These are phyloP conservation scores for Astraeus odoratus DNA, from an alignment of 768 basidiomycete species.

Conservation along the genomic window DNA sequence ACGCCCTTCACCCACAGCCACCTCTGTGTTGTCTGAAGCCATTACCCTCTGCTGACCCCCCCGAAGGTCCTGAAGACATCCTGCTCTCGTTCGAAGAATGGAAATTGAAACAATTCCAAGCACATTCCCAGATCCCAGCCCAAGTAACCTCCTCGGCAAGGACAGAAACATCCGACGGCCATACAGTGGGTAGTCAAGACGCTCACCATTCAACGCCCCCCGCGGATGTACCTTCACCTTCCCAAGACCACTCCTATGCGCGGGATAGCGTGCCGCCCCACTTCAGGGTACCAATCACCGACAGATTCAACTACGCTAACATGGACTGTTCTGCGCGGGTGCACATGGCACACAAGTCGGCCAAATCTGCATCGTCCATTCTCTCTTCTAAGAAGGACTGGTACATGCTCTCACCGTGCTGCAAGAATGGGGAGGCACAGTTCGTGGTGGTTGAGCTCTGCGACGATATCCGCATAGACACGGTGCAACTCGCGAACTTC, in stretches of 20 bases:
- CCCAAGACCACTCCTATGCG: constrained; percentile 10
- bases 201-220: constrained; percentile 4
- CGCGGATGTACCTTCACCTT: constrained; percentile 7
- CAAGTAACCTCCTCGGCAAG: constrained; percentile 13
- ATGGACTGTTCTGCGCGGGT: constrained; percentile 91
- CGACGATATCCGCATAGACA: constrained; percentile 95
- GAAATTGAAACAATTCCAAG: constrained; percentile 62
- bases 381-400: constrained; percentile 85
- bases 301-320: constrained; percentile 93
- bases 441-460: constrained; percentile 95
- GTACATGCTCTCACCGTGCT: constrained; percentile 96
- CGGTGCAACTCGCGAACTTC: constrained; percentile 92
- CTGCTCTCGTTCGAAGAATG: constrained; percentile 84
- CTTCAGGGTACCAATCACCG: constrained; percentile 67
- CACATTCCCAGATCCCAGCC: constrained; percentile 23
- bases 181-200: neutral
- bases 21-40: constrained; percentile 69
- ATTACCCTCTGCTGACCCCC: constrained; percentile 26
- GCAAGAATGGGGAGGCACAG: constrained; percentile 37
- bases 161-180: constrained; percentile 5
- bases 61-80: constrained; percentile 48
- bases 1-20: constrained; percentile 38
- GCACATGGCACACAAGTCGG: constrained; percentile 71
- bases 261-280: constrained; percentile 42
- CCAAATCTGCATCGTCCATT: constrained; percentile 79